Conservation (phyloP, 2,329 filamentous ascomycete genomes). For the Cadophora sp. region DNA sequence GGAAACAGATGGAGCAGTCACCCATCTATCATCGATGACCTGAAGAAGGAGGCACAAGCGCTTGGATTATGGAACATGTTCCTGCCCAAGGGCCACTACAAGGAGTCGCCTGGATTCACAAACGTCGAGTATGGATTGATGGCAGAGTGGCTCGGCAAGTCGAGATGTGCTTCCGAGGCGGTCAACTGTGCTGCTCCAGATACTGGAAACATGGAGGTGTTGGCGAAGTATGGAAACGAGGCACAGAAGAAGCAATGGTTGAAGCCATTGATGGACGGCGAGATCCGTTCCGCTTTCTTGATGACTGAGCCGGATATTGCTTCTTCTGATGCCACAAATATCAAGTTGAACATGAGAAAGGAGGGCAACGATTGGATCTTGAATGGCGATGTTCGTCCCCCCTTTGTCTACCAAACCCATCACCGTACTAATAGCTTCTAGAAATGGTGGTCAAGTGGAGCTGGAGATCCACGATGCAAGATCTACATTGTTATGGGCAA, state of each 20-base stretch:
- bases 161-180: constrained; percentile 80
- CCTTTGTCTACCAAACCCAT: not conserved
- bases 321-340: constrained; percentile 92
- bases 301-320: constrained; percentile 94
- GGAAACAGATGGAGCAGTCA: constrained; percentile 80
- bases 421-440: constrained; percentile 48
- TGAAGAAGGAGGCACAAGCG: constrained; percentile 83
- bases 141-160: constrained; percentile 94
- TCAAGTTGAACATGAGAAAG: constrained; percentile 79
- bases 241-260: constrained; percentile 87
- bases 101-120: constrained; percentile 90
- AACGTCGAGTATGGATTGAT: constrained; percentile 98
- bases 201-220: constrained; percentile 94
- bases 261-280: constrained; percentile 78
- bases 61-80: constrained; percentile 99
- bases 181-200: constrained; percentile 91
- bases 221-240: constrained; percentile 89
- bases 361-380: constrained; percentile 91
- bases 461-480: constrained; percentile 89
- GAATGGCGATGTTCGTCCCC: constrained; percentile 75
- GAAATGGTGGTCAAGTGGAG: constrained; percentile 99
- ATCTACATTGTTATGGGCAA: constrained; percentile 98
- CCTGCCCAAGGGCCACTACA: constrained; percentile 92
- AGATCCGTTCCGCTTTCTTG: constrained; percentile 88
- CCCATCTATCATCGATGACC: constrained; percentile 82